Evolutionary conservation across 148 eudicot species (phyloP), one percentile per base, ranked within the genome.

Genomic region (Chenopodium quinoa): DNA sequence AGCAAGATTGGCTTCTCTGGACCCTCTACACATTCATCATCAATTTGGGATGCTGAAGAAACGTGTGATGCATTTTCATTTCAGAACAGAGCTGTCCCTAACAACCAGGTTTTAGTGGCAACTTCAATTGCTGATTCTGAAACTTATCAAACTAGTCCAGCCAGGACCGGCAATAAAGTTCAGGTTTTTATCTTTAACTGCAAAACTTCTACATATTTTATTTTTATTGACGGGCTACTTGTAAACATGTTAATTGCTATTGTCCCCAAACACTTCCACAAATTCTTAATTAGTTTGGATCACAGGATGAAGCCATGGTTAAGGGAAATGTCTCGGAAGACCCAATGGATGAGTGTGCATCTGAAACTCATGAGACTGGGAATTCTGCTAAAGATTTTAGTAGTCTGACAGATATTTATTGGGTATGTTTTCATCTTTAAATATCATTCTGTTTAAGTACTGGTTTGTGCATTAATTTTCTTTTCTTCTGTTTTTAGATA

Each of bases 41-140:
- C 98, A 68, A 94, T 97, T 44, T 97, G 94, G 98, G 98, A 94
- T 81, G 97, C 94, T 83, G 99, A 97, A 86, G 99, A 97, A 87
- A 92, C 99, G 19, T 90, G 99, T 75, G 99, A 97, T 86, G 98
- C 93, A 72, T 97, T 97, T 87, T 88, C 97, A 60, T 94, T 97
- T 86, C 88, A 82, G 77, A 93, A 85, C 77, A 88, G 81, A 79
- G 74, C 82, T 78, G 64, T 78, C 32, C 48, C 79, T 68, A 58
- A 63, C 75, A 86, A 80, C 29, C 87, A 68, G 76, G 82, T 73
- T 79, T 81, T 50, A 50, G 63, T 80, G 78, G 66, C 79, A 83
- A 48, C 86, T 80, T 65, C 83, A 56, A 82, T 80, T 32, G 77
- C 80, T 65, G 73, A 68, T 79, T 79, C 78, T 69, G 81, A 71